phyloP scores from a whole-genome alignment of 2,329 filamentous ascomycete species.

The Neonectria sp. region DNA sequence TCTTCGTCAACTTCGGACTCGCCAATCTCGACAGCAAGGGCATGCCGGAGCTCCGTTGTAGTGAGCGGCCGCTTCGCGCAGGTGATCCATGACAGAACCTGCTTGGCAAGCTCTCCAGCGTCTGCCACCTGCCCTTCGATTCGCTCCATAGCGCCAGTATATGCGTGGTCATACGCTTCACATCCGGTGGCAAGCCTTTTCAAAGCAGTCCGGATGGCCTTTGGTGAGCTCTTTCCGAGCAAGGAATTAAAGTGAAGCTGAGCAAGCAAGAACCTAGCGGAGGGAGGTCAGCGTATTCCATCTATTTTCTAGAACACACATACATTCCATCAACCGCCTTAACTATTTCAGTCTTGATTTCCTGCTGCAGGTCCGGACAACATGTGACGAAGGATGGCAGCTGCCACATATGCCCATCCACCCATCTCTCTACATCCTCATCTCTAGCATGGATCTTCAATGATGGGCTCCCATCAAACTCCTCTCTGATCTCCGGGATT shows the following conservation, averaged over 20 bases:
- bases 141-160: not conserved
- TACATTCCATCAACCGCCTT: slow-evolving; percentile 15
- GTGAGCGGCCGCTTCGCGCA: no score
- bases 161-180: not conserved
- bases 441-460: slow-evolving; percentile 29
- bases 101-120: no score
- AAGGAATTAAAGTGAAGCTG: not conserved
- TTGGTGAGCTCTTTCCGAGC: not conserved
- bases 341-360: slow-evolving; percentile 17
- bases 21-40: no score
- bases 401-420: slow-evolving; percentile 10
- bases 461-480: not conserved
- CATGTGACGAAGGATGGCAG: slow-evolving; percentile 12
- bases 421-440: slow-evolving; percentile 26
- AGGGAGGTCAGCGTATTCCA: no score
- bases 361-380: slow-evolving; percentile 14
- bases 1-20: no score
- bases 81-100: no score
- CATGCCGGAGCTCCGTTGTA: no score
- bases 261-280: not conserved
- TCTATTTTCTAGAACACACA: not conserved
- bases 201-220: not conserved
- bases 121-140: no score
- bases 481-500: not conserved
- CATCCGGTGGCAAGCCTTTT: not conserved